A percentile compares a stretch with the other conserved stretches of the same genome.
phyloP scores from a whole-genome alignment of 1,284 basidiomycete genomes.

The Acaromyces ingoldii region DNA sequence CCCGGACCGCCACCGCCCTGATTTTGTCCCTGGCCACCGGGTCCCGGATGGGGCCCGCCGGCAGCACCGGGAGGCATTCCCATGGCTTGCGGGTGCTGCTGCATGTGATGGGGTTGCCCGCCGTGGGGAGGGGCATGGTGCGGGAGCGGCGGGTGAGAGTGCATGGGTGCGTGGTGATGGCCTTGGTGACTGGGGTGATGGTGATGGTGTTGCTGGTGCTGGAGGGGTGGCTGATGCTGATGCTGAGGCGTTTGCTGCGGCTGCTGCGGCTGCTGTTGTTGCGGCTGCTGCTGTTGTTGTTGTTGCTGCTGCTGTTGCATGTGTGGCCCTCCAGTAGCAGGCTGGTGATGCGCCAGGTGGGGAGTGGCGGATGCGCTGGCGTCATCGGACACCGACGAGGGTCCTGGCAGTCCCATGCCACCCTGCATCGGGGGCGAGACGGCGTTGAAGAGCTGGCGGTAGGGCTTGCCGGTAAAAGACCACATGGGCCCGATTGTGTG shows the following conservation, averaged over 20 bases:
- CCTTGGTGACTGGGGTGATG: too few relatives aligned
- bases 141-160: constrained; percentile 17
- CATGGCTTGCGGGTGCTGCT: constrained; percentile 8
- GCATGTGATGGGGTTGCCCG: constrained; percentile 11
- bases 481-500: constrained; percentile 68
- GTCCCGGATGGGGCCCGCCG: too few relatives aligned
- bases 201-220: too few relatives aligned
- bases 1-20: background rate
- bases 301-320: background rate
- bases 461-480: constrained; percentile 84
- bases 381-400: background rate
- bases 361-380: background rate
- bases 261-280: constrained; percentile 15
- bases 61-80: constrained; percentile 6
- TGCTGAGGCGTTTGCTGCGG: too few relatives aligned
- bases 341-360: background rate
- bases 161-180: too few relatives aligned
- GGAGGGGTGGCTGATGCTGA: too few relatives aligned
- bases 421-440: background rate
- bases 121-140: constrained; percentile 17
- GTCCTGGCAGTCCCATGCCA: background rate
- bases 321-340: background rate
- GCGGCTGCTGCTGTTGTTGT: background rate
- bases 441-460: constrained; percentile 63
- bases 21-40: too few relatives aligned